A percentile compares a stretch with the other conserved stretches of the same genome.
Evolutionary conservation across 1,284 basidiomycete species (phyloP).

Genomic region (Leccinum subspadiceum): DNA sequence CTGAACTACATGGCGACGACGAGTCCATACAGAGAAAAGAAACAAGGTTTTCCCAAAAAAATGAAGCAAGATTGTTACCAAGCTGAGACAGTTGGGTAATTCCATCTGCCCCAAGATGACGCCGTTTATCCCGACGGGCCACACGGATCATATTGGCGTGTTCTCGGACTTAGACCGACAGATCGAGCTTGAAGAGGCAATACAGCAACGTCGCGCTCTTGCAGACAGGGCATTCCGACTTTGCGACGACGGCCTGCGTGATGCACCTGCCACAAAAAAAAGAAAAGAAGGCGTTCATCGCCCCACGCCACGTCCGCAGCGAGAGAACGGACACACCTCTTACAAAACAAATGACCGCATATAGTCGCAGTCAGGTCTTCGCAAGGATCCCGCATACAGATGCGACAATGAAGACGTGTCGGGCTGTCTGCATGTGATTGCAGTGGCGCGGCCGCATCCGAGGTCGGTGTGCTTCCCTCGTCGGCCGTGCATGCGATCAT

Average conservation of each 20-base stretch:
- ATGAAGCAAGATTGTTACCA: background rate
- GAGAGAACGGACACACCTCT: slow-evolving; percentile 37
- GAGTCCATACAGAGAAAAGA: background rate
- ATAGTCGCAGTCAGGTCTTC: slow-evolving; percentile 50
- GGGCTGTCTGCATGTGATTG: background rate
- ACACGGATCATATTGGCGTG: background rate
- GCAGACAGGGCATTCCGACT: slow-evolving; percentile 48
- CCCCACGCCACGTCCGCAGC: background rate
- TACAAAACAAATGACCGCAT: slow-evolving; percentile 60
- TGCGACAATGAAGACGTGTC: slow-evolving; percentile 41
- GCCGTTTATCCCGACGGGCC: background rate
- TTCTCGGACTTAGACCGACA: slow-evolving; percentile 14
- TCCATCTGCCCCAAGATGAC: background rate
- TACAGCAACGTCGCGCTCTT: slow-evolving; percentile 47
- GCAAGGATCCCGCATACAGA: slow-evolving; percentile 43
- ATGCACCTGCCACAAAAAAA: slow-evolving; percentile 43
- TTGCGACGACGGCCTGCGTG: slow-evolving; percentile 42
- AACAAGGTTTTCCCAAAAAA: background rate
- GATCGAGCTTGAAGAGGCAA: slow-evolving; percentile 39
- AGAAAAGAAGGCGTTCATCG: background rate
- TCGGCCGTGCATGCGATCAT: background rate
- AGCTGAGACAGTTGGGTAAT: background rate
- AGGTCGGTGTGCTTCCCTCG: background rate
- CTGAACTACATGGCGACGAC: background rate
- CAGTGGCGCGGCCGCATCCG: background rate